Evolutionary conservation across 306 rosid genomes (phyloP), one percentile per base, ranked within the genome.

Genomic region (Biancaea sappan): DNA sequence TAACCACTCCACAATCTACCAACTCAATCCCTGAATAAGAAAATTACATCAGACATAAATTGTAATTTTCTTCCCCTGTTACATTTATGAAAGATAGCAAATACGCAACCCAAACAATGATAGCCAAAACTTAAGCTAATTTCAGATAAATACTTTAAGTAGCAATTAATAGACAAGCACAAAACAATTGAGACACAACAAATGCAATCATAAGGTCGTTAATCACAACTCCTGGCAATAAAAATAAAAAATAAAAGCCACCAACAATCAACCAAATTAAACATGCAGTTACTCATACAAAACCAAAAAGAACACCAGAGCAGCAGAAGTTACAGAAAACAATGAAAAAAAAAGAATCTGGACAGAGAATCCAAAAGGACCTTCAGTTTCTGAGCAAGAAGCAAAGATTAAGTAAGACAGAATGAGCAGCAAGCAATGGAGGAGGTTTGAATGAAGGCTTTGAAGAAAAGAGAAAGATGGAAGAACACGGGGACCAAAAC

Each of bases 1-100:
- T 35, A 12, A 51, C 21, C 43, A 5, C 68, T 35, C 29, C 11
- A 14, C 6, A 18, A 77, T 38, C 52, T 65, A 47, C 73, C 67
- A 75, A 12, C 38, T 69, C 34, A 50, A 69, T 79, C 28, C 83
- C 86, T 75, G 84, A 60, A 67, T 54, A 13, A 19, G n/a, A 66
- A 51, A 40, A 69, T 40, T 19, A 66, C 12, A 43, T 44, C 25
- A 26, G 5, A 9, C 51, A 34, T 63, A 19, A 25, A 10, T 35
- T 2, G 40, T n/a, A 2, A 62, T 37, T 22, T 38, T 8, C 48
- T 18, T 8, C 15, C 43, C 6, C 60, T 9, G 29, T 47, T 16
- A 46, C 14, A 14, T 21, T 3, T 19, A 11, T 6, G 25, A 21
- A 35, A 18, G 0, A 63, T 58, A 11, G 37, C 22, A 58, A 31